phyloP scores from a whole-genome alignment of 805 yeast species.

The Pichia insulana region DNA sequence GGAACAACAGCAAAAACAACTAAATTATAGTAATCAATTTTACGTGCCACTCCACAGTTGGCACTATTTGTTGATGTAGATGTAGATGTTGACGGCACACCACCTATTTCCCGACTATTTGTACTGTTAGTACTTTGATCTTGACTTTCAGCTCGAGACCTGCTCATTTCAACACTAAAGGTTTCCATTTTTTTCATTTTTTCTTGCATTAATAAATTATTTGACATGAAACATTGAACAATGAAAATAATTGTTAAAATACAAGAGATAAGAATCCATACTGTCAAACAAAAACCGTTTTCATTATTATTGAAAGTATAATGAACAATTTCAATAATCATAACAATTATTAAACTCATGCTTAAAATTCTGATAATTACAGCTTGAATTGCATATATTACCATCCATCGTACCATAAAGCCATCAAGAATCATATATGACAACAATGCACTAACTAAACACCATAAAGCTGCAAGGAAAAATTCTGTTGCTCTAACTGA shows the following conservation, averaged over 20 bases:
- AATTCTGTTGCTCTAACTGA: slow-evolving; percentile 69
- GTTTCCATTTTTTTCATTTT: slow-evolving; percentile 12
- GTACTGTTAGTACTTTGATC: not conserved
- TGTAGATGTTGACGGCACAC: not conserved
- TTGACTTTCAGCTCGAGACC: not conserved
- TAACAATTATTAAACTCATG: slow-evolving; percentile 64
- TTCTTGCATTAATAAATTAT: slow-evolving; percentile 45
- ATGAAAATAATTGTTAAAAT: slow-evolving; percentile 72
- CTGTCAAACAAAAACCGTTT: slow-evolving; percentile 62
- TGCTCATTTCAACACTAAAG: not conserved
- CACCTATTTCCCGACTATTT: not conserved
- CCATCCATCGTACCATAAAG: slow-evolving; percentile 88
- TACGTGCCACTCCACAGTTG: slow-evolving; percentile 34
- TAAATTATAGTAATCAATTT: slow-evolving; percentile 79
- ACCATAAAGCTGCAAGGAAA: slow-evolving; percentile 84
- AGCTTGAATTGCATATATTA: slow-evolving; percentile 79
- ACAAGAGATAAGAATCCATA: slow-evolving; percentile 89
- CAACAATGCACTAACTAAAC: slow-evolving; percentile 77
- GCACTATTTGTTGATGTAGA: not conserved
- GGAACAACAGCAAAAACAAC: slow-evolving; percentile 98
- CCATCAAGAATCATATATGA: slow-evolving; percentile 83
- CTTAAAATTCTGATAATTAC: slow-evolving; percentile 82
- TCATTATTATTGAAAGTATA: slow-evolving; percentile 58
- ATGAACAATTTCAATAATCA: slow-evolving; percentile 59
- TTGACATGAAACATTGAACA: slow-evolving; percentile 80